Base-by-base conservation (phyloP, 2,329 filamentous ascomycete genomes). In the Phaeosphaeria sp. region DNA sequence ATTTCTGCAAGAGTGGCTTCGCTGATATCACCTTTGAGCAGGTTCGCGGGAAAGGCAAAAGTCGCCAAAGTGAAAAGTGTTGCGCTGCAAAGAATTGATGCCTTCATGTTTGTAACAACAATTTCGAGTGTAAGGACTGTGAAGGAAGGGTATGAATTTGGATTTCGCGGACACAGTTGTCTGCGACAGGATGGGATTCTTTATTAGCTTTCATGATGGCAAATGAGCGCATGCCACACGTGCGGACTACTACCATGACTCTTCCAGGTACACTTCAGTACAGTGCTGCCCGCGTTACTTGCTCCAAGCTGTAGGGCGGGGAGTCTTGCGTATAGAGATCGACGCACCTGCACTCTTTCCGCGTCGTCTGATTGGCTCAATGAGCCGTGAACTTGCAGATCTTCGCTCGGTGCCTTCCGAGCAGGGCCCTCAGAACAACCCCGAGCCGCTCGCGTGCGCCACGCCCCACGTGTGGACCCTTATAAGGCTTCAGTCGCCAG, bases 1-100 rank as follows among this genome's bases (percentile, higher is more conserved):
- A 59, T 44, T 49, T 64, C 59, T 23, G 56, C 59, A 47, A 64
- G 54, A 13, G 56, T 53, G 13, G 52, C 49, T 33, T 44, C 46
- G 49, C 58, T 56, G 30, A 62, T 62, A 33, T 63, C 61, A 20
- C 42, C 43, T 30, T 62, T 50, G 53, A 63, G 51, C 43, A 64
- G 50, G 51, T 46, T 61, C 30, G 58, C 51, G 46, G 62, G 62
- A 22, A 64, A 64, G 46, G 59, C 59, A 18, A 56, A 59, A 18
- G 55, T 49, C 22, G 56, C 48, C 54, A 58, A 52, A 25, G 61
- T 46, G 36, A 64, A 59, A 13, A 64, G 51, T 22, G 53, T 46
- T 48, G 59, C 54, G 46, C 56, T 59, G 41, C 53, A 59, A 48
- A 64, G 46, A 17, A 64, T 22, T 25, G 53, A 59, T 10, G 49